phyloP scores from a whole-genome alignment of 1,139 yeast species.

The Debaryomyces coudertii region DNA sequence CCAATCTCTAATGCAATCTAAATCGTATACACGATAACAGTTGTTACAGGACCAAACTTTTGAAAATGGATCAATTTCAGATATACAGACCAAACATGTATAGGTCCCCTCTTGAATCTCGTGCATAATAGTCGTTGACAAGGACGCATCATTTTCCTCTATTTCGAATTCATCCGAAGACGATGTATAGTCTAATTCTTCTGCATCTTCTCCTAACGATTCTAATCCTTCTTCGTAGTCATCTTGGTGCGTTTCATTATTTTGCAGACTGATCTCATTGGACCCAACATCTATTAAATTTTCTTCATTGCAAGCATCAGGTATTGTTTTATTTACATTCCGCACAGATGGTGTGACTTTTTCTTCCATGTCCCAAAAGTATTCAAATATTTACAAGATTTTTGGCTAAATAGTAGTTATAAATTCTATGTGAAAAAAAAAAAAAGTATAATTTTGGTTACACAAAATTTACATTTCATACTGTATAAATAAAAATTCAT shows the following conservation, averaged over 20 bases:
- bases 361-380: slow-evolving; percentile 6
- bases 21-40: slow-evolving; percentile 80
- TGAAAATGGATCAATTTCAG: slow-evolving; percentile 70
- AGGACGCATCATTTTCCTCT: slow-evolving; percentile 28
- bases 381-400: background rate
- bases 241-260: background rate
- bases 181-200: background rate
- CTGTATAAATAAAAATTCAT: background rate
- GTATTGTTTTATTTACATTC: background rate
- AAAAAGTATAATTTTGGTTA: background rate
- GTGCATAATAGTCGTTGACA: slow-evolving; percentile 42
- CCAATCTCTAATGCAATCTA: slow-evolving; percentile 83
- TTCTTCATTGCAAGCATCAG: background rate
- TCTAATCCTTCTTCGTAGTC: background rate
- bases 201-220: background rate
- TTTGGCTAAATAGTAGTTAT: background rate
- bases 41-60: slow-evolving; percentile 72
- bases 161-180: slow-evolving; percentile 13
- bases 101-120: slow-evolving; percentile 73
- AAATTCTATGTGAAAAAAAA: background rate
- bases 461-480: slow-evolving; percentile 1
- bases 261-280: slow-evolving; percentile 5
- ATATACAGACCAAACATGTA: slow-evolving; percentile 81
- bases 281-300: background rate
- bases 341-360: background rate